A percentile compares a stretch with the other conserved stretches of the same genome.
phyloP scores from a whole-genome alignment of 345 rosid genomes.

The Isatis tinctoria region DNA sequence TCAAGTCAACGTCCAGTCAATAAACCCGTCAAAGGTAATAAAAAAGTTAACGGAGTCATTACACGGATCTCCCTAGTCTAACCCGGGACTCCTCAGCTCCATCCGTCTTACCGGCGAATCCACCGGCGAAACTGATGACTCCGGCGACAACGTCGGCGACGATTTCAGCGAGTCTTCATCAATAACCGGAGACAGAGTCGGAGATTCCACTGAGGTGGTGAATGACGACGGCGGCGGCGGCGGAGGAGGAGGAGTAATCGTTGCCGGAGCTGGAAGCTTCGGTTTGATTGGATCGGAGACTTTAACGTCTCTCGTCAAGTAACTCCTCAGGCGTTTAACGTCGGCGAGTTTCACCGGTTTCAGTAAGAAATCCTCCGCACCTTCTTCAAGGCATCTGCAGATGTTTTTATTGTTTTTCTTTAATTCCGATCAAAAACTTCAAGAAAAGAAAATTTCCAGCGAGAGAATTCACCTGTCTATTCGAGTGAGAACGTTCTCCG shows the following conservation, averaged over 20 bases:
- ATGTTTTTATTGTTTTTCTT: not conserved
- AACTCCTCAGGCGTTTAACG: conserved; percentile 64
- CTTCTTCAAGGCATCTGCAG: conserved; percentile 88
- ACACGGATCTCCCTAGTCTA: conserved; percentile 27
- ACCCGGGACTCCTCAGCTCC: conserved; percentile 30
- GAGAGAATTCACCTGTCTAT: conserved; percentile 56
- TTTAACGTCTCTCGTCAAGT: conserved; percentile 45
- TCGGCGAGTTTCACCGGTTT: conserved; percentile 94
- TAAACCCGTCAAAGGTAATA: conserved; percentile 19
- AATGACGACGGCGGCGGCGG: conserved; percentile 20
- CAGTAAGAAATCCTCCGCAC: conserved; percentile 83
- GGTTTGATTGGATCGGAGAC: conserved; percentile 41
- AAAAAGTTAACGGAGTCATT: conserved; percentile 29
- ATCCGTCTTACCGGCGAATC: conserved; percentile 20
- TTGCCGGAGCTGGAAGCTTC: conserved; percentile 35
- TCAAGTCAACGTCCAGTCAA: conserved; percentile 29
- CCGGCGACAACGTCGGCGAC: conserved; percentile 13
- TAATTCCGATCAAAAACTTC: not conserved
- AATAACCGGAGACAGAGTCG: not conserved
- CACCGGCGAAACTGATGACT: conserved; percentile 4
- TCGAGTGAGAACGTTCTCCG: conserved; percentile 78
- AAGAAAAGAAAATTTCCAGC: not conserved
- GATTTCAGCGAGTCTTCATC: not conserved
- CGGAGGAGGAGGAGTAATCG: conserved; percentile 23
- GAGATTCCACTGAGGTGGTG: conserved; percentile 16